Base-by-base conservation (phyloP, 805 yeast genomes). In the Hanseniaspora jakobsenii region DNA sequence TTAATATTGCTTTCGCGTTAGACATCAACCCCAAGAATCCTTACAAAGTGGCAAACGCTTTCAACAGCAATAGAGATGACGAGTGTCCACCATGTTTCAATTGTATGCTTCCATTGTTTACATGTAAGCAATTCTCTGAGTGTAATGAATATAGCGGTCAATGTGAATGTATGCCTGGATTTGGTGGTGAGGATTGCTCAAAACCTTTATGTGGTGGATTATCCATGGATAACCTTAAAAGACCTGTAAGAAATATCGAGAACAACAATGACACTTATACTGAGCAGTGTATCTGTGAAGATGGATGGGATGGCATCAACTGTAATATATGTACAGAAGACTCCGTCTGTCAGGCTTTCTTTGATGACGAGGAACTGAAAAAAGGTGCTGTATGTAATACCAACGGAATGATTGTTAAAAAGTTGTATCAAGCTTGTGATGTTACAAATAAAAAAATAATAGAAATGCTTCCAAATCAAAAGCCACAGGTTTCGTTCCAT, bases 221-320 rank as follows among this genome's bases (percentile, higher is more conserved):
- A 14, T 62, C 77, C 0, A 77, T 75, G 49, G 86, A 82, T 27
- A 64, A 66, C 46, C 57, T 60, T 30, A 49, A 55, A 22, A 69
- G 97, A 47, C 94, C 94, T 0, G 52, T 71, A 10, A 66, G 91
- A 55, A 64, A 65, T 18, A 71, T 69, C 12, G 61, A 69, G 1
- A 55, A 56, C 10, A 52, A 54, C 27, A 52, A 67, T 0, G 36
- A 29, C 18, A 35, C 46, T 12, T 42, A 5, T 17, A 42, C 46
- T 6, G 36, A 42, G n/a, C 38, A 37, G 18, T 91, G 98, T 62
- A 65, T 65, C 0, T 89, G 98, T 63, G 72, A 72, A 39, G 69
- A 69, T 3, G 98, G 98, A 3, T 91, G 98, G 98, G 65, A 67
- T 4, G 97, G 98, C 35, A 81, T 91, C 56, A 91, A 91, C 57